Conservation (phyloP, 2,329 filamentous ascomycete genomes). For the Neofusicoccum kwambonambiense region DNA sequence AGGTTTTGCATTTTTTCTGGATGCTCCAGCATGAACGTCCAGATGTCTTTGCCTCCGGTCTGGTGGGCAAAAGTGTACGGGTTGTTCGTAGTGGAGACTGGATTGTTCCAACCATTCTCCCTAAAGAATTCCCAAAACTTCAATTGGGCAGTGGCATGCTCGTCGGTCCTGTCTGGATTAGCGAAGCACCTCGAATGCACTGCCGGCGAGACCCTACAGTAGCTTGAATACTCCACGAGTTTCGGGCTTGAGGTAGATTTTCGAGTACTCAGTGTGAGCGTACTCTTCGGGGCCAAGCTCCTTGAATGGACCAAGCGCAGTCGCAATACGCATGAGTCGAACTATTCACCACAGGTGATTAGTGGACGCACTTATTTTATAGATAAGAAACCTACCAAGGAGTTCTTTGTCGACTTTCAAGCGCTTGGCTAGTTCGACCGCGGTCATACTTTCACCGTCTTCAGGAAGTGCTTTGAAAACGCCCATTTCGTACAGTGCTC, state of each 20-base stretch:
- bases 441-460: background rate
- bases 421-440: background rate
- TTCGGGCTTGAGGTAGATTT: background rate
- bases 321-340: background rate
- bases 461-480: background rate
- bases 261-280: background rate
- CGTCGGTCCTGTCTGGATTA: background rate
- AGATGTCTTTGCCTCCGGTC: conserved; percentile 17
- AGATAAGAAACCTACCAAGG: background rate
- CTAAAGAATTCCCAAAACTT: conserved; percentile 20
- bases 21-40: conserved; percentile 11
- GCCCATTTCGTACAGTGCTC: background rate
- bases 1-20: conserved; percentile 16
- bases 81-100: conserved; percentile 17
- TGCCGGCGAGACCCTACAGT: background rate
- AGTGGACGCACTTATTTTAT: background rate
- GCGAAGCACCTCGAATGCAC: too few species aligned
- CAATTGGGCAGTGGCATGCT: background rate
- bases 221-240: background rate
- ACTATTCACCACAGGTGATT: background rate
- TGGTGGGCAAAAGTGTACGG: conserved; percentile 21
- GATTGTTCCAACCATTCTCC: conserved; percentile 18
- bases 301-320: background rate
- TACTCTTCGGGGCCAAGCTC: background rate
- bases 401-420: background rate